A percentile compares a stretch with the other conserved stretches of the same genome.
Evolutionary conservation across 2,329 filamentous ascomycete species (phyloP).

Genomic region (Ophioceras dolichostomum): DNA sequence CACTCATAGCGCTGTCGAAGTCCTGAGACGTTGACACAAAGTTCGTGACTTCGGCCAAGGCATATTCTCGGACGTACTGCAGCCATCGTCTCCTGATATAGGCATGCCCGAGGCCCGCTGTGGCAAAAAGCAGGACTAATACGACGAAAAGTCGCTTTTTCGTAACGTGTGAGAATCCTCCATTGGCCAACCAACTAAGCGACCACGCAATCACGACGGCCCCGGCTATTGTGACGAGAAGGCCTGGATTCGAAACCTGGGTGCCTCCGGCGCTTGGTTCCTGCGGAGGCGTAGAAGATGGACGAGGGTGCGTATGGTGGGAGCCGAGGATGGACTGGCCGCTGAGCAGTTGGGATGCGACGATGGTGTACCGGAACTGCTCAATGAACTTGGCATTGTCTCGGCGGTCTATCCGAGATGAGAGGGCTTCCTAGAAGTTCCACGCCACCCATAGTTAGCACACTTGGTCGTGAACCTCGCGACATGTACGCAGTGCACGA

Average conservation of each 20-base stretch:
- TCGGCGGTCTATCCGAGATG: slow-evolving; percentile 58
- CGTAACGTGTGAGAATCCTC: slow-evolving; percentile 36
- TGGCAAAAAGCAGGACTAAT: slow-evolving; percentile 32
- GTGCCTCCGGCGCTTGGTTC: too few species aligned
- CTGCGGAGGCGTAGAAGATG: too few species aligned
- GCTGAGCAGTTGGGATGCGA: slow-evolving; percentile 79
- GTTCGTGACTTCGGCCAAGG: slow-evolving; percentile 53
- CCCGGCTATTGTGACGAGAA: slow-evolving; percentile 45
- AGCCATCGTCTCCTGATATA: slow-evolving; percentile 73
- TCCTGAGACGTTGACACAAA: slow-evolving; percentile 67
- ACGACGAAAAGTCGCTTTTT: slow-evolving; percentile 40
- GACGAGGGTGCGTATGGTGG: too few species aligned
- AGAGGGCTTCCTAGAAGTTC: slow-evolving; percentile 60
- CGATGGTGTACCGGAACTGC: slow-evolving; percentile 84
- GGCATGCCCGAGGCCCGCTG: slow-evolving; percentile 52
- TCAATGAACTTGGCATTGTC: slow-evolving; percentile 83
- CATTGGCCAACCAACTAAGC: slow-evolving; percentile 55
- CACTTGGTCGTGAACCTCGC: too few species aligned
- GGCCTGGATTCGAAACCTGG: too few species aligned
- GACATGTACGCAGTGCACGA: too few species aligned
- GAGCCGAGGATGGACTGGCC: slow-evolving; percentile 46
- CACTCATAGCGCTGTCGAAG: slow-evolving; percentile 66
- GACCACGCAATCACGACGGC: slow-evolving; percentile 59
- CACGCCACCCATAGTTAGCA: too few species aligned
- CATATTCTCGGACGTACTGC: slow-evolving; percentile 63